Conservation (phyloP, 176 grass and related monocot genomes). For the Oryza officinalis region DNA sequence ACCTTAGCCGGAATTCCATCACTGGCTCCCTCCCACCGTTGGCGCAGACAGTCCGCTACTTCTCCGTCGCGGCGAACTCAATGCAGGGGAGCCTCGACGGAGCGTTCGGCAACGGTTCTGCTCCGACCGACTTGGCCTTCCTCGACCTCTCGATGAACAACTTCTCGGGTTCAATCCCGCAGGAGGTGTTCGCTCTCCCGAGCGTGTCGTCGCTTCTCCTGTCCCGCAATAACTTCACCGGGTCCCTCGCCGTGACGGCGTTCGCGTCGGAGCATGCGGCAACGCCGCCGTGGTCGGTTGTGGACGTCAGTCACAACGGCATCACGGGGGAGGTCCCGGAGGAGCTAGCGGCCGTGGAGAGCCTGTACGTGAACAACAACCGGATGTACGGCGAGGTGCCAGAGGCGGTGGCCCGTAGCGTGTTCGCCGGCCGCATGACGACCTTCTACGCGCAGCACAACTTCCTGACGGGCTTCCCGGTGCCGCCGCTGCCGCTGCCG, state of each 20-base stretch:
- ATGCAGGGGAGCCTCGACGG: slow-evolving; percentile 60
- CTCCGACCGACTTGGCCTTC: slow-evolving; percentile 47
- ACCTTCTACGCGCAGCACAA: slow-evolving; percentile 94
- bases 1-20: slow-evolving; percentile 58
- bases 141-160: slow-evolving; percentile 69
- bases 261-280: neutral
- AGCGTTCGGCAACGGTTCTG: slow-evolving; percentile 13
- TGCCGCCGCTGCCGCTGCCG: slow-evolving; percentile 44
- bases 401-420: slow-evolving; percentile 40
- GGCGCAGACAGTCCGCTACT: slow-evolving; percentile 56
- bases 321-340: slow-evolving; percentile 67
- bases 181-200: slow-evolving; percentile 59
- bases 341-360: slow-evolving; percentile 48
- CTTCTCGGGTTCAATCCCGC: slow-evolving; percentile 60
- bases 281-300: slow-evolving; percentile 47
- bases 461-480: slow-evolving; percentile 69
- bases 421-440: slow-evolving; percentile 59
- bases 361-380: slow-evolving; percentile 86
- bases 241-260: slow-evolving; percentile 32
- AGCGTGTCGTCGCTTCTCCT: slow-evolving; percentile 61
- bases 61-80: slow-evolving; percentile 57
- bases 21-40: slow-evolving; percentile 47
- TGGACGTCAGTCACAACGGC: slow-evolving; percentile 84
- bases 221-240: slow-evolving; percentile 76
- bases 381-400: slow-evolving; percentile 66